Base-by-base conservation (phyloP, 1,284 basidiomycete species). In the Ceratobasidium sp. region DNA sequence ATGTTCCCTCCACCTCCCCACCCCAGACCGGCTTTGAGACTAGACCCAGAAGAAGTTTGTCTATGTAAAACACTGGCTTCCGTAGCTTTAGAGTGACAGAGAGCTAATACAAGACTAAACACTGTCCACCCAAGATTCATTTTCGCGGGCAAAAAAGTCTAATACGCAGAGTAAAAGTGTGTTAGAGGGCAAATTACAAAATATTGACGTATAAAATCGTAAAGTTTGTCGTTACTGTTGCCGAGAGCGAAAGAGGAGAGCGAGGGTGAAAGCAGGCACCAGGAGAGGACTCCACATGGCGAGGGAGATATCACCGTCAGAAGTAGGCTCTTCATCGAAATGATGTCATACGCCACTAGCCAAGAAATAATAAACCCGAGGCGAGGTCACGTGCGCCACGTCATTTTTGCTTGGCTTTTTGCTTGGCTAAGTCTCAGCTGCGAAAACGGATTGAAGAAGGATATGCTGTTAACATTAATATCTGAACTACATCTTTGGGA, bases 1-100 rank as follows among this genome's bases (percentile, higher is more conserved):
- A 73, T 73, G n/a, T 73, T 62, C 6, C 70, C 59, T 28, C 70
- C 70, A 15, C 70, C 70, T n/a, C 70, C 59, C 70, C 59, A 62
- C 3, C 69, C 69, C 56, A 71, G 28, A 1, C 70, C 70, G 6
- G 57, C 70, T 17, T 73, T 73, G 57, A 57, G 59, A 50, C 13
- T 33, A 4, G 48, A 13, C 20, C 38, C 38, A 13, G 62, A 17
- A 48, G 38, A 26, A 4, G 42, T 44, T 61, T 61, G 40, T 61
- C 69, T 61, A 26, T 5, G 56, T 28, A 70, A 56, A 59, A 40
- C 50, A 50, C 12, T 26, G 48, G 48, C 48, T 9, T 68, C 13
- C 26, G 26, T 28, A 40, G 17, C 5, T 6, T 17, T n/a, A 7
- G 48, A 33, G 12, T 68, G 66, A 40, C 38, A 59, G 3, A 57